Percentiles rank a stretch among this genome's conserved stretches.
Conservation (phyloP, 2,329 filamentous ascomycete genomes). For the Monosporascus sp. region DNA sequence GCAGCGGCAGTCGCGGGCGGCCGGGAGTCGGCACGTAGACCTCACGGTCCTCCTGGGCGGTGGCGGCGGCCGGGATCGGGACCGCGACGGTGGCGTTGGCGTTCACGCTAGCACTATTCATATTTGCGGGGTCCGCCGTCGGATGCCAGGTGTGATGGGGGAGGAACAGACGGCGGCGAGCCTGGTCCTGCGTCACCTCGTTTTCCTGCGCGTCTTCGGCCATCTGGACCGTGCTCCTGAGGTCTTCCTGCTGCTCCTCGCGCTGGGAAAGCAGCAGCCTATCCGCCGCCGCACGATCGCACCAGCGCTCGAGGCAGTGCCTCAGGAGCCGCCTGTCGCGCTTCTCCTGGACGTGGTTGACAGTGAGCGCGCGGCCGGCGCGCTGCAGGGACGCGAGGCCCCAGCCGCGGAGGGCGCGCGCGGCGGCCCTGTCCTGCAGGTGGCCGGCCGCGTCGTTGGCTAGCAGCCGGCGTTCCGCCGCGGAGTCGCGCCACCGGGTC, state of each 20-base stretch:
- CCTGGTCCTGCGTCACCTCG: slow-evolving; percentile 13
- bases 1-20: slow-evolving; percentile 20
- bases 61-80: neutral
- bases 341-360: slow-evolving; percentile 23
- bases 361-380: slow-evolving; percentile 24
- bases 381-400: slow-evolving; percentile 23
- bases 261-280: slow-evolving; percentile 17
- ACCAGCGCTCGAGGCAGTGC: slow-evolving; percentile 25
- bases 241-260: too few relatives aligned
- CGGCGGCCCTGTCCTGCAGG: slow-evolving; percentile 16
- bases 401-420: slow-evolving; percentile 23
- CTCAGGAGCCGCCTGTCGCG: slow-evolving; percentile 21
- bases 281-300: slow-evolving; percentile 17
- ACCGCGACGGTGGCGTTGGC: too few relatives aligned
- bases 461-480: slow-evolving; percentile 11
- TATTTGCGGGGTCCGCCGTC: slow-evolving; percentile 8
- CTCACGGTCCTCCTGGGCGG: slow-evolving; percentile 6
- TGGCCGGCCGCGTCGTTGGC: slow-evolving; percentile 16
- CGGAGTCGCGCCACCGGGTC: slow-evolving; percentile 18
- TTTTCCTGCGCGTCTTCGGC: slow-evolving; percentile 17
- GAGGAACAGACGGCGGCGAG: slow-evolving; percentile 11
- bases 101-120: too few relatives aligned
- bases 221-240: slow-evolving; percentile 13
- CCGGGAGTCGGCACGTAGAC: slow-evolving; percentile 25
- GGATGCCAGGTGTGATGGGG: slow-evolving; percentile 15